A percentile compares a stretch with the other conserved stretches of the same genome.
Conservation (phyloP, 345 rosid genomes). For the Lepidium aucheri region DNA sequence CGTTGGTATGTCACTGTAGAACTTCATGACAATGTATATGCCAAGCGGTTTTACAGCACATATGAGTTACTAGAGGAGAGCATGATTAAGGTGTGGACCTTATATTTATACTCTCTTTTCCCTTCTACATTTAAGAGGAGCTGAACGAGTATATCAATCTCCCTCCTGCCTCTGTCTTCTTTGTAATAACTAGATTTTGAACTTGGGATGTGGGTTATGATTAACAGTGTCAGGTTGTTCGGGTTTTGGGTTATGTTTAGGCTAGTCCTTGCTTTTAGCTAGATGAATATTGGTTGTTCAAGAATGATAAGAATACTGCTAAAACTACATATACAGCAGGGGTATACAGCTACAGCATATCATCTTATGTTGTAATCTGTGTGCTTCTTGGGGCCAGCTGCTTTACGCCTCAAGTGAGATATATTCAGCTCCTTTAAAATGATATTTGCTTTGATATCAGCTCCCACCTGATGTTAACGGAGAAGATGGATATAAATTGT, state of each 20-base stretch:
- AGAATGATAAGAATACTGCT: background rate
- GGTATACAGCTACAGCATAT: background rate
- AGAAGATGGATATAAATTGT: conserved; percentile 69
- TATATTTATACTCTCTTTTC: background rate
- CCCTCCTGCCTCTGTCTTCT: background rate
- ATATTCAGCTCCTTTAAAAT: conserved; percentile 5
- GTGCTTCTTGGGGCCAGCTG: background rate
- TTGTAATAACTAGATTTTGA: background rate
- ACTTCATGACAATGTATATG: conserved; percentile 74
- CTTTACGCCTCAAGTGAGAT: background rate
- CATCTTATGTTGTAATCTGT: background rate
- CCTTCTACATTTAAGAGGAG: background rate
- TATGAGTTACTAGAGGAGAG: conserved; percentile 69
- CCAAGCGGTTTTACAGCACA: conserved; percentile 72
- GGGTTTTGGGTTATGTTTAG: no score
- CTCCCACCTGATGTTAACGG: conserved; percentile 48
- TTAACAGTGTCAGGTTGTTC: background rate
- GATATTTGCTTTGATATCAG: conserved; percentile 34
- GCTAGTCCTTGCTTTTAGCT: no score
- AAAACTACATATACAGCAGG: background rate
- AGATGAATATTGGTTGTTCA: no score
- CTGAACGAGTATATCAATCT: background rate
- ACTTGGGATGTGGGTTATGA: background rate
- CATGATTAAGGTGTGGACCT: conserved; percentile 57
- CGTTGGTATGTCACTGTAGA: conserved; percentile 97